Conservation (phyloP, 805 yeast genomes). For the Torulaspora microellipsoides region DNA sequence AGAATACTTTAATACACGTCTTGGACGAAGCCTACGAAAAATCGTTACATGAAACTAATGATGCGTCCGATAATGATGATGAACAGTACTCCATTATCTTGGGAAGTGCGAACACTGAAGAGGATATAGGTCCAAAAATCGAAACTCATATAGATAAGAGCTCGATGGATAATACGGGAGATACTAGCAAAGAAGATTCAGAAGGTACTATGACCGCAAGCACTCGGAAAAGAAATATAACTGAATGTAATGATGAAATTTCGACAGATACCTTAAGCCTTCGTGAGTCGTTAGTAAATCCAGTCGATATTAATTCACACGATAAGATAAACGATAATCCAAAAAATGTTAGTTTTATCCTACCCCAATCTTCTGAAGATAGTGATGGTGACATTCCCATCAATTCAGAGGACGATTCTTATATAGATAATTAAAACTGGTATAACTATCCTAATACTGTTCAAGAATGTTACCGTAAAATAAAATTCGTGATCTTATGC, state of each 20-base stretch:
- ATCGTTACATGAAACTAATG: slow-evolving; percentile 1
- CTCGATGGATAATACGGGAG: too few relatives aligned
- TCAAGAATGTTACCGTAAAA: too few relatives aligned
- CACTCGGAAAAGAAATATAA: slow-evolving; percentile 13
- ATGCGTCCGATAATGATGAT: slow-evolving; percentile 8
- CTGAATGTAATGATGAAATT: slow-evolving; percentile 8
- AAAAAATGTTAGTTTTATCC: slow-evolving; percentile 4
- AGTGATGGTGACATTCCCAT: slow-evolving; percentile 6
- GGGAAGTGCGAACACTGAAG: slow-evolving; percentile 9
- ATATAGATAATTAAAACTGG: neutral
- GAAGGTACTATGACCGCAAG: too few relatives aligned
- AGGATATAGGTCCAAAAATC: neutral
- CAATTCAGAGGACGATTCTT: slow-evolving; percentile 1
- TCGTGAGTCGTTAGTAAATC: neutral
- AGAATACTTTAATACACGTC: slow-evolving; percentile 7
- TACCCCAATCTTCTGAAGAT: neutral
- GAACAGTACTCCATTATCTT: slow-evolving; percentile 24
- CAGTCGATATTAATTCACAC: neutral
- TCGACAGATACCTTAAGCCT: neutral
- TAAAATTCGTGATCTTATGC: neutral
- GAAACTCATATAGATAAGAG: neutral
- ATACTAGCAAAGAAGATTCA: too few relatives aligned
- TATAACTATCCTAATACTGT: neutral
- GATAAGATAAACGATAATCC: neutral
- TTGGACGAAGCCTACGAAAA: slow-evolving; percentile 14